Evolutionary conservation across 1,284 basidiomycete genomes (phyloP), one percentile per base, ranked within the genome.

Genomic region (Malassezia psittaci): DNA sequence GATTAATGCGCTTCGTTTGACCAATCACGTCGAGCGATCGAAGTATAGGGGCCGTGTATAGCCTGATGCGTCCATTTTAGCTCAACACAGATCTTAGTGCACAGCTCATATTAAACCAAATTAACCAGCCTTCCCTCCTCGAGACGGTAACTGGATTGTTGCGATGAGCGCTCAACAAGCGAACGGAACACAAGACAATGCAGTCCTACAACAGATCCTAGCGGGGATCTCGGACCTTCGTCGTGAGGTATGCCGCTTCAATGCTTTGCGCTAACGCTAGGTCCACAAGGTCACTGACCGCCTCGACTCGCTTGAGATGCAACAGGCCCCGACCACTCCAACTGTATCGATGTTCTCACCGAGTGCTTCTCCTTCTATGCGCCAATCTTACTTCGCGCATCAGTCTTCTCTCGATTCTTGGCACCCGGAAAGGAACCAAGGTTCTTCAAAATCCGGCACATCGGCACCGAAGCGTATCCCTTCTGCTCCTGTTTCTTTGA

Each of bases 171-270:
- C 32, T 16, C 16, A 33, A n/a, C 18, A 16, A 4, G 21, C n/a
- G 6, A 34, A n/a, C 8, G 39, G n/a, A 16, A 11, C 13, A 13
- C 13, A 12, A 10, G 40, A 55, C 18, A 38, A 64, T 33, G 57
- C 57, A 13, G 52, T 60, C 12, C 38, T 72, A 33, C 48, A 54
- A 16, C 69, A 68, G 59, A 61, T 74, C 41, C 65, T 74, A 13
- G 46, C 48, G 13, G 71, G 69, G 42, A 62, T 74, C 48, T 33
- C 59, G 16, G 47, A 62, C 8, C 65, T 74, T 62, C 68, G 69
- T 57, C 65, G 65, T 39, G 68, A 72, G 60, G 64, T 69, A 41
- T 46, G 65, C 24, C 7, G 24, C 59, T 4, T 5, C 8, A 16
- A 15, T 13, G 5, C n/a, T 40, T 42, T 15, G 32, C 39, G 39